A percentile compares a stretch with the other conserved stretches of the same genome.
Conservation (phyloP, 495 filamentous ascomycete species). For the Penicillium lividum region DNA sequence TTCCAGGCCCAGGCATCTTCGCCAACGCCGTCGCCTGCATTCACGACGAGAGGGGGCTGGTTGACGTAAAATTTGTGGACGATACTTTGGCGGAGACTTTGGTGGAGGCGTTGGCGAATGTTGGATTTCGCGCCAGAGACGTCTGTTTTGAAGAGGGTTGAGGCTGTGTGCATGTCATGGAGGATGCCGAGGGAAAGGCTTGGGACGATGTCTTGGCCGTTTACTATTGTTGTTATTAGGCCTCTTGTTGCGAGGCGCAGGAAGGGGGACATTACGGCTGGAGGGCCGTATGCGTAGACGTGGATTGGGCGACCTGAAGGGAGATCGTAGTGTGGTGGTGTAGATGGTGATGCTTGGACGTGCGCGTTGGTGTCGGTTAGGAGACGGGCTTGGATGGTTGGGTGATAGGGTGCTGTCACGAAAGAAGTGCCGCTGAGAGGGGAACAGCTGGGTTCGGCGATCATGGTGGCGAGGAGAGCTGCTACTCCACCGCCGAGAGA, state of each 20-base stretch:
- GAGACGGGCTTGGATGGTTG: conserved; percentile 40
- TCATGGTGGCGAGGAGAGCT: conserved; percentile 70
- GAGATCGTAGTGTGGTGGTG: conserved; percentile 45
- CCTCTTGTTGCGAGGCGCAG: conserved; percentile 71
- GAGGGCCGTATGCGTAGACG: conserved; percentile 78
- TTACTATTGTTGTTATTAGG: conserved; percentile 72
- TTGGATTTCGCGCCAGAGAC: conserved; percentile 63
- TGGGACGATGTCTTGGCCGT: conserved; percentile 73
- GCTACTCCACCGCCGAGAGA: conserved; percentile 77
- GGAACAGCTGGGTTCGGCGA: conserved; percentile 59
- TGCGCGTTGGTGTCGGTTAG: conserved; percentile 32
- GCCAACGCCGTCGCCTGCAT: conserved; percentile 51
- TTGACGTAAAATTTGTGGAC: conserved; percentile 51
- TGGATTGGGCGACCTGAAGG: conserved; percentile 70
- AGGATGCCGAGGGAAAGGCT: conserved; percentile 72
- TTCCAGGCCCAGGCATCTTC: conserved; percentile 73
- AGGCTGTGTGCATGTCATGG: conserved; percentile 72
- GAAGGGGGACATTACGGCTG: conserved; percentile 70
- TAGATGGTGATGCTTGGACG: conserved; percentile 3
- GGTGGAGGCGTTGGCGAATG: conserved; percentile 65
- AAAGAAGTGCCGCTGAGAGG: conserved; percentile 56
- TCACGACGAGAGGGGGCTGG: conserved; percentile 43
- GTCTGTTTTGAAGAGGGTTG: conserved; percentile 71
- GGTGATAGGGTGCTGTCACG: conserved; percentile 45
- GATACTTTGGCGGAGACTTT: conserved; percentile 53